Base-by-base conservation (phyloP, 306 rosid species). In the Sphenostylis stenocarpa region DNA sequence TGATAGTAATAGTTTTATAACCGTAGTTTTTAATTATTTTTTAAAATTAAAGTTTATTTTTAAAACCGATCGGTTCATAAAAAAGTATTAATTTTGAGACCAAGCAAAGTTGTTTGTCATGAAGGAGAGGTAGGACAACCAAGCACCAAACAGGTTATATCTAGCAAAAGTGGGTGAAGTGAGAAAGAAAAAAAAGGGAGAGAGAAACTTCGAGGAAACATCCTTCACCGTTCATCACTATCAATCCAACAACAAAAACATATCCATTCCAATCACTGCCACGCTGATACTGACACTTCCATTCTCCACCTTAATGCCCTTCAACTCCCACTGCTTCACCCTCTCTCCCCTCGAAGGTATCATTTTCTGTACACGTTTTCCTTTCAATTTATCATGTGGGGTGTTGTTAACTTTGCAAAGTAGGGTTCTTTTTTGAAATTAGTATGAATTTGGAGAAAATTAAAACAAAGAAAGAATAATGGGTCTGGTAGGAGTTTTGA, bases 191-290 rank as follows among this genome's bases (percentile, higher is more conserved):
- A 14, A 23, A 13, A n/a, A n/a, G n/a, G 61, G 31, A 28, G 19
- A 64, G 31, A 71, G 85, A 82, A 82, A 82, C 34, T 82, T 77
- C 85, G 58, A n/a, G 64, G 85, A 82, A 82, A 70, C 82, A 64
- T 77, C 85, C 82, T 63, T 51, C 66, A 60, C 81, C 68, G 63
- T 58, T 81, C 63, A 33, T 28, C 51, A 41, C n/a, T 21, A 68
- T 16, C 75, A 47, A 55, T 10, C 11, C 26, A 33, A 15, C 57
- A 60, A 49, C 74, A 64, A 51, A 9, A 17, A 2, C 57, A 51
- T 52, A 77, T 71, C 73, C 20, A 48, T 71, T 62, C 48, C 63
- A 75, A 14, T 63, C 67, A n/a, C 69, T 31, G 33, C 16, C 74
- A 70, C 78, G 51, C 39, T 76, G 38, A 44, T 56, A 51, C 77